phyloP scores from a whole-genome alignment of 257 asterid genomes.

The Eustoma russellianum region DNA sequence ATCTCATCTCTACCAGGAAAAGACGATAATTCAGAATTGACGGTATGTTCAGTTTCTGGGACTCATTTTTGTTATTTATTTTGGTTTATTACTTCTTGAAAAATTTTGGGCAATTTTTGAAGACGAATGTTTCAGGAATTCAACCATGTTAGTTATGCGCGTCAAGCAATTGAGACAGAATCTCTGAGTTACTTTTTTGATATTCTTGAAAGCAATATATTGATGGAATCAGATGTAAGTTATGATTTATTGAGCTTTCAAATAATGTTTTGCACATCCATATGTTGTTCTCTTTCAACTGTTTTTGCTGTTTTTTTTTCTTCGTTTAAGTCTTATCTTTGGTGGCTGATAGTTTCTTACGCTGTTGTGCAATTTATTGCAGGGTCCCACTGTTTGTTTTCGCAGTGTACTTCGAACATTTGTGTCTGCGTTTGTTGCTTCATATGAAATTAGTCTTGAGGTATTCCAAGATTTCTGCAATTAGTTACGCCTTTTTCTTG shows the following conservation, averaged over 20 bases:
- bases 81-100: too few species aligned
- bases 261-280: conserved; percentile 2
- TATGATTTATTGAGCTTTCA: conserved; percentile 47
- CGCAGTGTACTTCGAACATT: too few species aligned
- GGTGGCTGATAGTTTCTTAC: neutral
- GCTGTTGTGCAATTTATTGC: neutral
- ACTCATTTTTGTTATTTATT: too few species aligned
- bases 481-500: too few species aligned
- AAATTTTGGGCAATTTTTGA: too few species aligned
- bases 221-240: conserved; percentile 77
- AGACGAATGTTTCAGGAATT: too few species aligned
- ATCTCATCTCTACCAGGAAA: conserved; percentile 72
- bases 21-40: conserved; percentile 46
- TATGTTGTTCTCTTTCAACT: conserved; percentile 4
- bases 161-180: too few species aligned
- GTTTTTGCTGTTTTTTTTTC: conserved; percentile 4
- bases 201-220: conserved; percentile 61
- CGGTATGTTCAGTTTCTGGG: conserved; percentile 50
- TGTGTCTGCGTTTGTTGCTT: too few species aligned
- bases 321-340: neutral
- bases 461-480: too few species aligned
- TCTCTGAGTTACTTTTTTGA: conserved; percentile 65
- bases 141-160: too few species aligned
- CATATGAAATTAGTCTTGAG: too few species aligned
- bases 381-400: too few species aligned